Evolutionary conservation across 2,329 filamentous ascomycete species (phyloP), one percentile per base, ranked within the genome.

Genomic region (Botrytis squamosa): DNA sequence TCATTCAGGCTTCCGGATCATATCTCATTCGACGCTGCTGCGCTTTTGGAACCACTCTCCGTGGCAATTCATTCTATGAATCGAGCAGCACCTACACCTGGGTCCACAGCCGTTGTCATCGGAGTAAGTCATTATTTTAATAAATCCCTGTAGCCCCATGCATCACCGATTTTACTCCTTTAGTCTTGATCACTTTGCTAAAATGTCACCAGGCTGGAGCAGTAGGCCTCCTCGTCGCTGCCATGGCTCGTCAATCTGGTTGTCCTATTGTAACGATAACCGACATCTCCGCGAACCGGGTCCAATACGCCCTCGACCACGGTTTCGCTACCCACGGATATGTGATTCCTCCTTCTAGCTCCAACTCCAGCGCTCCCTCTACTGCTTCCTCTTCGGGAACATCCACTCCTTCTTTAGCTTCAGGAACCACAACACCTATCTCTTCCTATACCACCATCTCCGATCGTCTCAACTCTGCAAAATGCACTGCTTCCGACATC

Each of bases 11-110:
- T 91, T n/a, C 89, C 89, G 0, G 85, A 88, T 36, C 83, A 85
- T 76, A 83, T 90, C 65, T 88, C 88, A 0, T 89, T 88, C 74
- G 87, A 89, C 74, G 85, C 86, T 18, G 89, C 88, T 16, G 88
- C 89, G 36, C 84, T 91, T 5, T 84, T 91, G 3, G 89, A 91
- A 79, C 89, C 89, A 1, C 83, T 91, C 7, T 89, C 88, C 0
- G 89, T 91, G 36, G 88, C 88, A 33, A 87, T 90, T 66, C 89
- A 90, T 77, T 87, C 88, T 6, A 83, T 89, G 72, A 89, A 89
- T 78, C 84, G 89, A 49, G 87, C 88, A 20, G 82, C 80, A 44
- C 85, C 85, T 4, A 80, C 84, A 16, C 85, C 87, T 0, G 87
- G 87, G 10, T 88, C 87, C 5, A 87, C 86, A 2, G 87, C 88